Percentiles rank a stretch among this genome's conserved stretches.
These are phyloP conservation scores for Naganishia vaughanmartiniae DNA, from an alignment of 768 basidiomycete species.

Conservation along the genomic window DNA sequence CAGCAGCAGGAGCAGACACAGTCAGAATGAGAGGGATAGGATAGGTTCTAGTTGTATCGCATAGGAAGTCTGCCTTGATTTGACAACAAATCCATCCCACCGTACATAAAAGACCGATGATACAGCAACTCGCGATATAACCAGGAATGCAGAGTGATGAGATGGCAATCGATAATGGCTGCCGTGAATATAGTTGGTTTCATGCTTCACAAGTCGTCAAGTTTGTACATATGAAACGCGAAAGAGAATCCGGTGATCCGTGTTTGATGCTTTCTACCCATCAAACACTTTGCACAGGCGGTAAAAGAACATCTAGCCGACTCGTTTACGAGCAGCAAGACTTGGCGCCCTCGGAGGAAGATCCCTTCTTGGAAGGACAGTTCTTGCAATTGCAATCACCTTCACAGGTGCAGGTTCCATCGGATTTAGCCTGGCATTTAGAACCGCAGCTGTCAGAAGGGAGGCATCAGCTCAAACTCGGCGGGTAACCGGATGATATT, in stretches of 20 bases:
- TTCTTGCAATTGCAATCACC: constrained; percentile 14
- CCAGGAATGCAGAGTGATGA: too few relatives aligned
- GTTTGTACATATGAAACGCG: too few relatives aligned
- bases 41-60: constrained; percentile 3
- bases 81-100: background rate
- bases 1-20: constrained; percentile 5
- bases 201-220: too few relatives aligned
- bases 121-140: too few relatives aligned
- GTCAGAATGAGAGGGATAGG: background rate
- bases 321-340: constrained; percentile 10
- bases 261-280: background rate
- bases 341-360: constrained; percentile 15
- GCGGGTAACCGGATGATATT: background rate
- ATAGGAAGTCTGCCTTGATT: background rate
- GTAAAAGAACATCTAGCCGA: background rate
- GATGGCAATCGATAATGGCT: background rate
- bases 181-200: too few relatives aligned
- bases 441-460: constrained; percentile 9
- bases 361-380: constrained; percentile 20
- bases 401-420: constrained; percentile 10
- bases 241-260: background rate
- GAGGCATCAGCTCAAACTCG: background rate
- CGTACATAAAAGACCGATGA: background rate
- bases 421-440: constrained; percentile 19
- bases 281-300: background rate